phyloP scores from a whole-genome alignment of 2,329 filamentous ascomycete species.

The Basipetospora chlamydospora region DNA sequence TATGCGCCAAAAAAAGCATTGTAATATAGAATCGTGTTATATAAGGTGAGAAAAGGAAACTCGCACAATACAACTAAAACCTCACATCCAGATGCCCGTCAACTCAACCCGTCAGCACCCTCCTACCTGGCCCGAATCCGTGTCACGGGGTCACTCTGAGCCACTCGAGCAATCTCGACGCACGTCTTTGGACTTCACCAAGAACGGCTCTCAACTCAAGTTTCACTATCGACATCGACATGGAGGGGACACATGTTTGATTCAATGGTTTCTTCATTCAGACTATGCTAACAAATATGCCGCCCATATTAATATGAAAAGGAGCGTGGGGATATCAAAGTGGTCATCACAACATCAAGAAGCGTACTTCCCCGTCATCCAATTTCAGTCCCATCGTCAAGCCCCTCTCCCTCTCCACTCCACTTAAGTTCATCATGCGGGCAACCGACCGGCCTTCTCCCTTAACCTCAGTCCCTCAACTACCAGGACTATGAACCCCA shows the following conservation, averaged over 20 bases:
- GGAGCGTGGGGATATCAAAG: conserved; percentile 1
- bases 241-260: neutral
- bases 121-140: no score
- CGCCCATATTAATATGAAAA: neutral
- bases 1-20: neutral
- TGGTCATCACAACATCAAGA: conserved; percentile 1
- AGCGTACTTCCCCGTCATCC: neutral
- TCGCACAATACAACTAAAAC: conserved; percentile 1
- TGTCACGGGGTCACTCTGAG: no score
- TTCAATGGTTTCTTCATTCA: neutral
- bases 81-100: neutral
- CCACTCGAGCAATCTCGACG: neutral
- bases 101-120: no score
- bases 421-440: no score
- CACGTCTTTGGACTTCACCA: no score
- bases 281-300: neutral
- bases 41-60: neutral
- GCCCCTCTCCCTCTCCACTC: no score
- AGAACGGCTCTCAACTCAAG: no score
- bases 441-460: no score
- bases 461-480: neutral
- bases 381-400: no score
- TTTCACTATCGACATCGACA: no score
- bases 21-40: conserved; percentile 1
- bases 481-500: neutral